Base-by-base conservation (phyloP, 352 stramenopile species). In the Discostella stelligera region DNA sequence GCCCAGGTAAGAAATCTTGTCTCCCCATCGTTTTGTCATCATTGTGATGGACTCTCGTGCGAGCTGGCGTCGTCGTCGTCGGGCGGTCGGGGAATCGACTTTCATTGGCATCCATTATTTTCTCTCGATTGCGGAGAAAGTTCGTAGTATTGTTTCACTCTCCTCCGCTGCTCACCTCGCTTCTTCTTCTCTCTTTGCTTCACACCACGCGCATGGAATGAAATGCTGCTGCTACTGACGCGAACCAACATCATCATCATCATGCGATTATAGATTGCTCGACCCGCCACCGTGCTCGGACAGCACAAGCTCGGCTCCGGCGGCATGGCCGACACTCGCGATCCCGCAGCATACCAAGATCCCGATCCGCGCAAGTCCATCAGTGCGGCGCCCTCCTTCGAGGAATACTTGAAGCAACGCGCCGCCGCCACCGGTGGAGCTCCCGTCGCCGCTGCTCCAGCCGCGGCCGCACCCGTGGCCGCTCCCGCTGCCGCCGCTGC, bases 361-460 rank as follows among this genome's bases (percentile, higher is more conserved):
- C 74, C 86, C 25, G 84, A 90, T 79, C 52, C 71, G 9, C 83
- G 83, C 44, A 87, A 90, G 71, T 79, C 66, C 41, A 90, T 90
- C 74, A 73, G 54, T 44, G 77, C 63, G 13, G 80, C 83, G 30
- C 83, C 83, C 64, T 82, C 66, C 14, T 90, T 88, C 78, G 83
- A 90, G 71, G 83, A 90, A 66, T 90, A 88, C 83, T 65, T 90
- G 66, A 90, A 90, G 77, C 67, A 74, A 62, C 80, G 83, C 65
- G 53, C 68, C 18, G 70, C 53, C 20, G 49, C 59, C 30, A 39
- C 56, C 37, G 66, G 63, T 44, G 59, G 63, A 18, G 66, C 73
- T 20, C 46, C 77, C 44, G 65, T 71, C 37, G 23, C 76, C 16
- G 49, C 63, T 25, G 23, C 76, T 11, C 16, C 66, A 4, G 25